Evolutionary conservation across 345 rosid species (phyloP).

Genomic region (Draba incana): DNA sequence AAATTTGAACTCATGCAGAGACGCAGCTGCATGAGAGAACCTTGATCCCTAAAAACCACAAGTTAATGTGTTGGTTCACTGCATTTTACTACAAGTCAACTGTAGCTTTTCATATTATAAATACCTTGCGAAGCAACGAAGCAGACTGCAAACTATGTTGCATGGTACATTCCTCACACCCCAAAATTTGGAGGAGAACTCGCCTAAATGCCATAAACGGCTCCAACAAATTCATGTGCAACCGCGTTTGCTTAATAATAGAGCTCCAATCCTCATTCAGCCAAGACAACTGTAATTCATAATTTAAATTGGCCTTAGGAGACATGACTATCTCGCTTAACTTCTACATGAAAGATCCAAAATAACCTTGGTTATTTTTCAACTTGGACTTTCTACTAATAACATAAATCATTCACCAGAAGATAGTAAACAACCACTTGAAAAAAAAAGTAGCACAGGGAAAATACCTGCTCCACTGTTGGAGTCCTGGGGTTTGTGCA

Average conservation of each 20-base stretch:
- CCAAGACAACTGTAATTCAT: constrained; percentile 65
- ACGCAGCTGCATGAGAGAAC: constrained; percentile 87
- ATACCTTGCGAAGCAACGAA: constrained; percentile 92
- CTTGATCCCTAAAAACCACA: constrained; percentile 63
- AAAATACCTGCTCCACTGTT: constrained; percentile 65
- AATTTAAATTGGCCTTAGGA: constrained; percentile 34
- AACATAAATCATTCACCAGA: constrained; percentile 25
- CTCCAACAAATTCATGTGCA: constrained; percentile 92
- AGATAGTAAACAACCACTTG: constrained; percentile 25
- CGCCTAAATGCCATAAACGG: constrained; percentile 92
- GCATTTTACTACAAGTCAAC: constrained; percentile 13
- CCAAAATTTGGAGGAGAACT: constrained; percentile 78
- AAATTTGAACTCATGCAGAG: constrained; percentile 84
- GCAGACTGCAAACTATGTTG: constrained; percentile 92
- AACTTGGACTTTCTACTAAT: constrained; percentile 12
- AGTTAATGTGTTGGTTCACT: constrained; percentile 27
- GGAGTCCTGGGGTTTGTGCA: constrained; percentile 64
- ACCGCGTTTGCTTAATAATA: constrained; percentile 65
- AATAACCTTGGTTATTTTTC: background rate
- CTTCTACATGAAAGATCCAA: constrained; percentile 14
- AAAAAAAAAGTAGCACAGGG: constrained; percentile 9
- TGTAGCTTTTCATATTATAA: constrained; percentile 21
- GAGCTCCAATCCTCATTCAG: constrained; percentile 76
- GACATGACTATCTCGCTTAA: constrained; percentile 26
- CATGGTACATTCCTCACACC: constrained; percentile 57